These are phyloP conservation scores for Leonotis leonurus DNA, from an alignment of 257 asterid genomes.

Conservation along the genomic window DNA sequence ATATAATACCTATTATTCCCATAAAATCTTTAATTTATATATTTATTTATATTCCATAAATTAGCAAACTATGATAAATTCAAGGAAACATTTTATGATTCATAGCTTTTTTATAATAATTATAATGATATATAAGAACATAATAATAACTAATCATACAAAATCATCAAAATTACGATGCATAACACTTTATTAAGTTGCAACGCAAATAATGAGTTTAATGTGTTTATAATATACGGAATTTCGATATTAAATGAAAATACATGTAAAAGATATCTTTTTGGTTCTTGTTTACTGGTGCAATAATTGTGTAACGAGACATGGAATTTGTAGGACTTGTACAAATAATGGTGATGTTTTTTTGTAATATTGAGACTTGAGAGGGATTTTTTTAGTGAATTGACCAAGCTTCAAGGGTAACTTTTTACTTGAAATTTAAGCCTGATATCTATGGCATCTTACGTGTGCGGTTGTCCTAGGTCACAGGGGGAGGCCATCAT, in stretches of 20 bases:
- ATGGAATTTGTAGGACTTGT: not conserved
- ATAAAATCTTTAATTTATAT: not conserved
- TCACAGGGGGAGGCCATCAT: conserved; percentile 99
- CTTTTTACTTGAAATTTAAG: conserved; percentile 8
- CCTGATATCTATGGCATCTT: conserved; percentile 14
- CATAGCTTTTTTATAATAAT: not conserved
- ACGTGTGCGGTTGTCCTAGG: conserved; percentile 36
- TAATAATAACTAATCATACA: not conserved
- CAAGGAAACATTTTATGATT: not conserved
- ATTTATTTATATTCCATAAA: not conserved
- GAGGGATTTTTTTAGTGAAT: not conserved
- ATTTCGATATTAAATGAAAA: too few relatives aligned
- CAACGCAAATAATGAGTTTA: too few relatives aligned
- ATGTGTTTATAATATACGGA: too few relatives aligned
- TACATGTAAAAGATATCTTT: too few relatives aligned
- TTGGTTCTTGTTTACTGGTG: not conserved
- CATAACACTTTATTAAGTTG: not conserved
- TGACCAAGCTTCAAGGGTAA: not conserved
- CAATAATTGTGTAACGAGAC: not conserved
- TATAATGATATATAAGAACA: not conserved
- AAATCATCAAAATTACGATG: not conserved
- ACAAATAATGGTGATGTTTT: not conserved
- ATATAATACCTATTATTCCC: not conserved
- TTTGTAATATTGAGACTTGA: not conserved
- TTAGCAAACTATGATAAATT: not conserved